phyloP scores from a whole-genome alignment of 176 grass and related monocot species.

The Coix lacrymajobi region DNA sequence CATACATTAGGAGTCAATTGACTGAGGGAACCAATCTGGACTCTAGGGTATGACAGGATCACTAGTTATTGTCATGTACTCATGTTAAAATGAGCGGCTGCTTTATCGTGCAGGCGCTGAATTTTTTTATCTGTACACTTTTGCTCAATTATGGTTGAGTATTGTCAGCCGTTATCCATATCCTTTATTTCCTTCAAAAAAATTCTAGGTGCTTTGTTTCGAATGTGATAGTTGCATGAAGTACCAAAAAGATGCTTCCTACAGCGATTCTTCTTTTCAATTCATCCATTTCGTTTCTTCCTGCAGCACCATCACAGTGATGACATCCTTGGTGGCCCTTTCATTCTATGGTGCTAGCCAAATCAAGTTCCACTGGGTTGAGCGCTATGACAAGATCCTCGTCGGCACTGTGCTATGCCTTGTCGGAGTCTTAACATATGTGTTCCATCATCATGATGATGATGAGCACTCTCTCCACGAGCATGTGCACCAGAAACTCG shows the following conservation, averaged over 20 bases:
- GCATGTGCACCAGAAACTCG: slow-evolving; percentile 62
- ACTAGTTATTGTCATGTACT: not conserved
- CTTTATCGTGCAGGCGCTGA: not conserved
- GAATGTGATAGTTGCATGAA: not conserved
- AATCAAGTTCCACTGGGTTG: slow-evolving; percentile 97
- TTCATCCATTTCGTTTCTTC: not conserved
- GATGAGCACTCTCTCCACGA: slow-evolving; percentile 45
- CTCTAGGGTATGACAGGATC: not conserved
- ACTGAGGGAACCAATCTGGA: not conserved
- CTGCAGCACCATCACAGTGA: slow-evolving; percentile 91
- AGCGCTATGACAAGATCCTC: slow-evolving; percentile 88
- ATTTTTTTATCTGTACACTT: not conserved
- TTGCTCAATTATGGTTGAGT: not conserved
- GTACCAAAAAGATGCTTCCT: not conserved
- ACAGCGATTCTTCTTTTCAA: not conserved
- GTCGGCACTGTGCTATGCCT: slow-evolving; percentile 77
- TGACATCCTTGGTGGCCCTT: slow-evolving; percentile 93
- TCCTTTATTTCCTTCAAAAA: not conserved
- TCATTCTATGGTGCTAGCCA: slow-evolving; percentile 95
- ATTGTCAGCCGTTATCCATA: not conserved
- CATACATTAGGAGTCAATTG: not conserved
- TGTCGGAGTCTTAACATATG: slow-evolving; percentile 73
- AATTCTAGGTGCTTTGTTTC: not conserved
- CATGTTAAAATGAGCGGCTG: not conserved
- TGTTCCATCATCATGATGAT: slow-evolving; percentile 82